Percentiles rank a stretch among this genome's conserved stretches.
phyloP scores from a whole-genome alignment of 805 yeast species.

The Sugiyamaella valdiviana region DNA sequence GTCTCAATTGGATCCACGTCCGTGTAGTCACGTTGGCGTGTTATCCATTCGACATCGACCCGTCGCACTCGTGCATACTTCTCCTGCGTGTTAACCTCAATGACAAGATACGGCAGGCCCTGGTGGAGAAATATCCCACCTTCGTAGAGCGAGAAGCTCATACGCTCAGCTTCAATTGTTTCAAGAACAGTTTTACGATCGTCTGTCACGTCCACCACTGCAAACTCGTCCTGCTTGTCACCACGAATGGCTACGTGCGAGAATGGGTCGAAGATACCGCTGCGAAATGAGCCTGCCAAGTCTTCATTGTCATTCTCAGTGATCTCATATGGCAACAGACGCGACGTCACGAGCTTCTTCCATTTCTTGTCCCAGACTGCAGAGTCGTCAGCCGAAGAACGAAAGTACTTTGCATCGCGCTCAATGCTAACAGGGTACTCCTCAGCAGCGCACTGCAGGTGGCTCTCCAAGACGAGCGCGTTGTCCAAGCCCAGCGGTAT shows the following conservation, averaged over 20 bases:
- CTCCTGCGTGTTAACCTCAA: slow-evolving; percentile 76
- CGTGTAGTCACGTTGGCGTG: slow-evolving; percentile 85
- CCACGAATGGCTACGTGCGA: slow-evolving; percentile 73
- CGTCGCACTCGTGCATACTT: slow-evolving; percentile 77
- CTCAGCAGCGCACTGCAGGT: slow-evolving; percentile 90
- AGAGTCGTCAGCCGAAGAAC: slow-evolving; percentile 24
- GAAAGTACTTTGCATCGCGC: slow-evolving; percentile 55
- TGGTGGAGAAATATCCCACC: slow-evolving; percentile 95
- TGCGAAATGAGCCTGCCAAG: neutral
- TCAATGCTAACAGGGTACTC: slow-evolving; percentile 61
- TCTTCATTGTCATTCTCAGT: neutral
- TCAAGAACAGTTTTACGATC: slow-evolving; percentile 62
- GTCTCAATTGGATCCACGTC: slow-evolving; percentile 73
- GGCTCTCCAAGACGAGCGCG: slow-evolving; percentile 63
- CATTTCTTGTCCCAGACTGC: neutral
- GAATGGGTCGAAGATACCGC: slow-evolving; percentile 71
- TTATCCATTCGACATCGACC: slow-evolving; percentile 91
- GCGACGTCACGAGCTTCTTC: slow-evolving; percentile 31
- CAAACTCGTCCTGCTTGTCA: slow-evolving; percentile 71
- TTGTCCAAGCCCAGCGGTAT: slow-evolving; percentile 57
- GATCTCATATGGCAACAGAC: slow-evolving; percentile 36
- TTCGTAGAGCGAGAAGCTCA: slow-evolving; percentile 81
- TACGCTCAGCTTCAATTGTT: slow-evolving; percentile 80
- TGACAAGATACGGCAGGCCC: slow-evolving; percentile 81
- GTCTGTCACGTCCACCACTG: slow-evolving; percentile 85